phyloP scores from a whole-genome alignment of 2,329 filamentous ascomycete species.

The Xylaria sp. region DNA sequence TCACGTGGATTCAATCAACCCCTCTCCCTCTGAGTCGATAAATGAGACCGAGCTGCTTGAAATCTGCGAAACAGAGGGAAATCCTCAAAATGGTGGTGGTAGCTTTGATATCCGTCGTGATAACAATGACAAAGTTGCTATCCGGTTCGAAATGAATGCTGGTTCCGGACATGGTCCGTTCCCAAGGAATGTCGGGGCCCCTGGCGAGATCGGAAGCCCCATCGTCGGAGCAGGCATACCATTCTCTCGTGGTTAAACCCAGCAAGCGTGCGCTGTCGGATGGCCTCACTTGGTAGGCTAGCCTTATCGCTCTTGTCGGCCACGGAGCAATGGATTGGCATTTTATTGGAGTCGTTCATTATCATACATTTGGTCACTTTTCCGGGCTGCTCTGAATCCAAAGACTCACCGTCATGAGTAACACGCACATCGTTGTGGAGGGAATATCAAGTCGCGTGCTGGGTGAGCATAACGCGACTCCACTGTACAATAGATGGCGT shows the following conservation, averaged over 20 bases:
- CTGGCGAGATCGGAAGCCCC: slow-evolving; percentile 77
- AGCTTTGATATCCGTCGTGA: slow-evolving; percentile 76
- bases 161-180: slow-evolving; percentile 54
- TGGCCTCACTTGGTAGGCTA: background rate
- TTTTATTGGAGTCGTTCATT: slow-evolving; percentile 23
- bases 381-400: slow-evolving; percentile 10
- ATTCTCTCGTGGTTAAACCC: slow-evolving; percentile 29
- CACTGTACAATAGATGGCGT: slow-evolving; percentile 38
- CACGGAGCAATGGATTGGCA: slow-evolving; percentile 3
- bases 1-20: slow-evolving; percentile 67
- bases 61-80: slow-evolving; percentile 92
- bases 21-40: slow-evolving; percentile 58
- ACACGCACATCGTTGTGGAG: slow-evolving; percentile 34
- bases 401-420: slow-evolving; percentile 16
- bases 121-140: slow-evolving; percentile 52
- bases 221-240: slow-evolving; percentile 42
- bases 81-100: slow-evolving; percentile 86
- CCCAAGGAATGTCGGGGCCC: slow-evolving; percentile 62
- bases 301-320: background rate
- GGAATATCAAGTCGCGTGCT: slow-evolving; percentile 30
- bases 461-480: slow-evolving; percentile 39
- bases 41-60: slow-evolving; percentile 76
- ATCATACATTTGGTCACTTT: slow-evolving; percentile 10
- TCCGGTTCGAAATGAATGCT: slow-evolving; percentile 67
- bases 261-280: background rate